Evolutionary conservation across 2,329 filamentous ascomycete species (phyloP).

Genomic region (Nectriaceae sp.): DNA sequence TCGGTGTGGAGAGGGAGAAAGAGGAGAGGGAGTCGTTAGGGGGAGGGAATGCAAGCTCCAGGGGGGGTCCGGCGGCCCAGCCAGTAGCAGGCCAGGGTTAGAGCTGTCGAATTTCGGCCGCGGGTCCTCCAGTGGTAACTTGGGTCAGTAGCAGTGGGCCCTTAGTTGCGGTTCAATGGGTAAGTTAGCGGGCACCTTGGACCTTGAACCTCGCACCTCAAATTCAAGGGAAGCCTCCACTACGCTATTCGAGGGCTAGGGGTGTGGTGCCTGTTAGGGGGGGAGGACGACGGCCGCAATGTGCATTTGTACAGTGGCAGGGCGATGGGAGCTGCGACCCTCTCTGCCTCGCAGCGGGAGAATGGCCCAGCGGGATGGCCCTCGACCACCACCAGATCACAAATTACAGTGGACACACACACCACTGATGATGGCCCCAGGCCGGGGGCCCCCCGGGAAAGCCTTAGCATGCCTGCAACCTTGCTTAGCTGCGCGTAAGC

Average conservation of each 20-base stretch:
- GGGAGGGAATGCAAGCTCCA: constrained; percentile 34
- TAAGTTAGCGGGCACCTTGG: background rate
- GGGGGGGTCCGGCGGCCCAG: constrained; percentile 29
- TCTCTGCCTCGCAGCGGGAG: background rate
- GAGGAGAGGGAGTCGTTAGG: constrained; percentile 25
- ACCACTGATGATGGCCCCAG: background rate
- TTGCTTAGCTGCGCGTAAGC: background rate
- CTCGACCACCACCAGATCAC: background rate
- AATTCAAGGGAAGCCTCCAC: background rate
- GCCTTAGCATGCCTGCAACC: background rate
- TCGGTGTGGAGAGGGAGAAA: constrained; percentile 38
- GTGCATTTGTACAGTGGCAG: background rate
- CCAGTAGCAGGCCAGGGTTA: constrained; percentile 16
- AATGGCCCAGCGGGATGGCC: background rate
- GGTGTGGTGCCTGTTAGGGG: background rate
- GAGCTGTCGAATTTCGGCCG: constrained; percentile 20
- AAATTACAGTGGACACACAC: constrained; percentile 2
- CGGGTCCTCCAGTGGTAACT: constrained; percentile 8
- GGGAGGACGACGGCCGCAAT: background rate
- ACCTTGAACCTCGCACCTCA: background rate
- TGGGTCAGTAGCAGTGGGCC: constrained; percentile 13
- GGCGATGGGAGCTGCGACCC: background rate
- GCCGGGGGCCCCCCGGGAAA: background rate
- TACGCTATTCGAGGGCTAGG: background rate
- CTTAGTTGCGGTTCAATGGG: too few relatives aligned